Evolutionary conservation across 768 basidiomycete species (phyloP).

Genomic region (Suillus placidus): DNA sequence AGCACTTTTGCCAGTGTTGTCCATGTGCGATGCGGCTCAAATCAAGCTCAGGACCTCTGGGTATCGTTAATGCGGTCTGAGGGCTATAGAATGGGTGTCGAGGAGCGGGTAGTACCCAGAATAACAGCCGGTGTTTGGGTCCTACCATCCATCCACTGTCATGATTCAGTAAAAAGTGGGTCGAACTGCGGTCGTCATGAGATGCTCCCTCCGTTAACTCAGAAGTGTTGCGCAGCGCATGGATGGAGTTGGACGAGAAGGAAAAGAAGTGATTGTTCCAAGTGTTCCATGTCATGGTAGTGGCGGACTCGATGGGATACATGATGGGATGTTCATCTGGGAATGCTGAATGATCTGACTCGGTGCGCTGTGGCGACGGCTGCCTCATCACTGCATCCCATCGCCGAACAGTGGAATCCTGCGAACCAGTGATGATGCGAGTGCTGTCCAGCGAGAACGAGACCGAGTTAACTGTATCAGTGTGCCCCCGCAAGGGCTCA

Average conservation of each 20-base stretch:
- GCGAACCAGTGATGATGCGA: too few species aligned
- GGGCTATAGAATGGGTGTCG: background rate
- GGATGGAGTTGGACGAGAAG: background rate
- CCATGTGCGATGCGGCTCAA: conserved; percentile 11
- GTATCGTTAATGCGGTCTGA: background rate
- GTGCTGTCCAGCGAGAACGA: conserved; percentile 14
- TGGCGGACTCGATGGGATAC: too few species aligned
- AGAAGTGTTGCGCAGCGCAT: background rate
- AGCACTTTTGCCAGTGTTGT: background rate
- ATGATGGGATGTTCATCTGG: too few species aligned
- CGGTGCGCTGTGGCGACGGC: background rate
- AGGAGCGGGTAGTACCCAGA: conserved; percentile 9
- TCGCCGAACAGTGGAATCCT: too few species aligned
- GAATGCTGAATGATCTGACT: too few species aligned
- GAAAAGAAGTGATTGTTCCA: background rate
- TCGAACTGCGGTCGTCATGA: background rate
- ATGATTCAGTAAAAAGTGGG: background rate
- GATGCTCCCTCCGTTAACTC: background rate
- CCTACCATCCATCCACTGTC: conserved; percentile 1
- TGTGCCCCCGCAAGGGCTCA: too few species aligned
- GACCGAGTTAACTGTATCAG: background rate
- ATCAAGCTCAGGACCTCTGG: background rate
- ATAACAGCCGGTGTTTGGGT: background rate
- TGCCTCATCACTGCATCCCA: too few species aligned
- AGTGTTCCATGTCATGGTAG: background rate